A percentile compares a stretch with the other conserved stretches of the same genome.
These are phyloP conservation scores for Durotheca rogersii DNA, from an alignment of 495 filamentous ascomycete genomes.

Conservation along the genomic window DNA sequence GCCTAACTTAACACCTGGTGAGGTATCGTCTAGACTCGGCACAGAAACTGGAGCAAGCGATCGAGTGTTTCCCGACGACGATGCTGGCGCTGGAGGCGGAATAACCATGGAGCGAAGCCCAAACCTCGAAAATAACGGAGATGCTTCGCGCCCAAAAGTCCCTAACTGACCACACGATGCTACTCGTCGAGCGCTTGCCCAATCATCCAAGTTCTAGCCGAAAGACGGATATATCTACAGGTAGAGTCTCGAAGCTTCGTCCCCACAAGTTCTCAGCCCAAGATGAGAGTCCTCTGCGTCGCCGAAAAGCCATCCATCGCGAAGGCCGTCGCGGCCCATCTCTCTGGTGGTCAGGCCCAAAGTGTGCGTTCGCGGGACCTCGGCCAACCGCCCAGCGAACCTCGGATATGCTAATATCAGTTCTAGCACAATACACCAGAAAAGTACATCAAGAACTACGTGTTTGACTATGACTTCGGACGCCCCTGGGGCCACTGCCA, in stretches of 20 bases:
- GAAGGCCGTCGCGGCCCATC: slow-evolving; percentile 86
- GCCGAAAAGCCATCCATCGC: slow-evolving; percentile 97
- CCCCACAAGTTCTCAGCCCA: slow-evolving; percentile 26
- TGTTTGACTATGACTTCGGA: slow-evolving; percentile 84
- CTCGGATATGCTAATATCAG: slow-evolving; percentile 10
- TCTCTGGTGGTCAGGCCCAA: slow-evolving; percentile 71
- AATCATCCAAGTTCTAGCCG: slow-evolving; percentile 10
- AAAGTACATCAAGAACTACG: slow-evolving; percentile 89
- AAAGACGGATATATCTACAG: neutral
- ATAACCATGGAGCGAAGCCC: slow-evolving; percentile 14
- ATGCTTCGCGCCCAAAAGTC: too few relatives aligned
- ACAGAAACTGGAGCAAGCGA: neutral
- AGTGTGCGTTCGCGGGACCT: too few relatives aligned
- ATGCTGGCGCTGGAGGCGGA: too few relatives aligned
- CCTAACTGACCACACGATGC: slow-evolving; percentile 1
- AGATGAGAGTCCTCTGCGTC: slow-evolving; percentile 76
- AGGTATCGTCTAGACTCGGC: neutral
- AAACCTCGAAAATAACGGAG: neutral
- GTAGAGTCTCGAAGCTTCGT: neutral
- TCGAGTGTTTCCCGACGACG: neutral
- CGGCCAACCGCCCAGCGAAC: too few relatives aligned
- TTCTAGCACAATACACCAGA: slow-evolving; percentile 58
- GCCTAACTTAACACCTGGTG: neutral
- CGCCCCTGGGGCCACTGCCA: slow-evolving; percentile 74
- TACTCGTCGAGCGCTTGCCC: slow-evolving; percentile 12